Base-by-base conservation (phyloP, 73 alveolate genomes). In the Uronychia binucleata region DNA sequence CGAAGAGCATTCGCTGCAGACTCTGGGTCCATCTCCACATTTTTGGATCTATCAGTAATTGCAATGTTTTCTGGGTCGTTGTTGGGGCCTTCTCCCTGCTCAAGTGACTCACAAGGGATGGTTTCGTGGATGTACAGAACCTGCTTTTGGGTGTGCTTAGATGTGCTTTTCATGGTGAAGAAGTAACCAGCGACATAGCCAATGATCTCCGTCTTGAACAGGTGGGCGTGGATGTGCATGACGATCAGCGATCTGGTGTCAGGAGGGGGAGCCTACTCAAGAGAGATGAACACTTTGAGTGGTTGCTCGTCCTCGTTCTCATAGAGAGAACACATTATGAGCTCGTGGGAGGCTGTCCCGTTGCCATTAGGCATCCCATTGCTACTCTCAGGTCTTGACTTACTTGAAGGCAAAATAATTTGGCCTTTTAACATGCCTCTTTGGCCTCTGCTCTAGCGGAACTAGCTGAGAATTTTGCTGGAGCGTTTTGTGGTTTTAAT, bases 21-120 rank as follows among this genome's bases (percentile, higher is more conserved):
- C 67, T 82, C 90, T 8, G 94, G 87, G 33, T 67, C 77, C 85
- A 88, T 46, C 80, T 88, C 94, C 0, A 88, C 94, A 67, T 77
- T 80, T 58, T 79, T 79, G 28, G 86, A 34, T 74, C 89, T 80
- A 29, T 87, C 89, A 33, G 46, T n/a, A 77, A 34, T 75, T 19
- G 86, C 79, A 82, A 34, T 32, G 33, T 81, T 88, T 1, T 46
- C 5, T 5, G 67, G 67, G n/a, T 46, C 67, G 19, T 46, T 46
- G 67, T 46, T 46, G 67, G n/a, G 5, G 19, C 67, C 67, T 5
- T 46, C 67, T 11, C 67, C 67, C 19, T 46, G 67, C 67, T 46
- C 67, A 11, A 46, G 19, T 5, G n/a, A 11, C 67, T 46, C 67
- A 46, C 84, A 27, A 11, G 94, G 94, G 59, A 77, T 77, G 27